Conservation (phyloP, 805 yeast genomes). For the Candida glaebosa region DNA sequence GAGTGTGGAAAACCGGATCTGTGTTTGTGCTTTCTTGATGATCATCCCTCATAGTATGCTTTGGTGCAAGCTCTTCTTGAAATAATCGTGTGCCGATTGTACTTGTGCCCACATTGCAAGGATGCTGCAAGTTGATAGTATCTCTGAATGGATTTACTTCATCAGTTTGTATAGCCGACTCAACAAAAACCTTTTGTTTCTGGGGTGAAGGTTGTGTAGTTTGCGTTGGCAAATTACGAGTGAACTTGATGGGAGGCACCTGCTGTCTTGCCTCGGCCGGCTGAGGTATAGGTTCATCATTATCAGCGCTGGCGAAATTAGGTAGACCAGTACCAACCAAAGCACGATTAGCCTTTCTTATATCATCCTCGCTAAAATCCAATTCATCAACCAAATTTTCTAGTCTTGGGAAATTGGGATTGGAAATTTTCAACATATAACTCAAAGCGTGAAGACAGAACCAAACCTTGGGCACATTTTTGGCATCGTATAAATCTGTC, state of each 20-base stretch:
- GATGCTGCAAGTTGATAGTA: neutral
- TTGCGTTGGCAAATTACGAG: neutral
- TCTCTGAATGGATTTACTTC: neutral
- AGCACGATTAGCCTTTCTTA: constrained; percentile 66
- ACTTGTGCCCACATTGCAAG: neutral
- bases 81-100: constrained; percentile 1
- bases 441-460: constrained; percentile 89
- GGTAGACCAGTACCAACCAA: constrained; percentile 69
- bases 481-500: constrained; percentile 88
- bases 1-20: constrained; percentile 5
- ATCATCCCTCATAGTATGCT: constrained; percentile 2
- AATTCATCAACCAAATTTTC: constrained; percentile 59
- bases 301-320: constrained; percentile 55
- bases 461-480: constrained; percentile 89
- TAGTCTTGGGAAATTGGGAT: constrained; percentile 54
- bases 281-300: constrained; percentile 13
- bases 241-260: neutral
- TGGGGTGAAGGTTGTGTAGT: neutral
- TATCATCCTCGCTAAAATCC: constrained; percentile 64
- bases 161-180: neutral
- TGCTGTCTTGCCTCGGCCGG: neutral
- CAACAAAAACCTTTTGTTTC: neutral
- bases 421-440: constrained; percentile 60
- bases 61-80: neutral
- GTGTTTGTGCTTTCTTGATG: constrained; percentile 6